Evolutionary conservation across 345 rosid genomes (phyloP).

Genomic region (Heritiera fomes): DNA sequence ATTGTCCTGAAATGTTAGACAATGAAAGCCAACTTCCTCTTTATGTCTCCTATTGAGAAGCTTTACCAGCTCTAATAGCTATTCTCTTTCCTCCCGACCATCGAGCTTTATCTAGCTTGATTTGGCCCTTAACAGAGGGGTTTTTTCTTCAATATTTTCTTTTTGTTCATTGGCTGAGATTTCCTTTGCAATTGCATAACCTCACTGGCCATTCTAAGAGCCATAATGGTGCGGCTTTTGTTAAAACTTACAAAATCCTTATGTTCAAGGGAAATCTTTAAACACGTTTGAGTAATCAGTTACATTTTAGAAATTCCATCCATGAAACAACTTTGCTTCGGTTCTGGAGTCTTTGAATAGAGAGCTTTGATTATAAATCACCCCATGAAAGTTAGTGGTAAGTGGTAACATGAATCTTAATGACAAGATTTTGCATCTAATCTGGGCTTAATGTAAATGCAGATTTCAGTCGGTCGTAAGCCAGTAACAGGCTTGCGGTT

Average conservation of each 20-base stretch:
- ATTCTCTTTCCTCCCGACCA: not conserved
- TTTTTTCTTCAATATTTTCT: not conserved
- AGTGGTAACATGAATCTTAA: not conserved
- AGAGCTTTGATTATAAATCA: not conserved
- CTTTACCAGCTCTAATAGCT: not conserved
- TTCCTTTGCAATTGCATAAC: not conserved
- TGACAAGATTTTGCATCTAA: conserved; percentile 16
- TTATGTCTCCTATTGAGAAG: not conserved
- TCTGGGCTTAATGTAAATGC: conserved; percentile 26
- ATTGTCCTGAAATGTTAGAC: not conserved
- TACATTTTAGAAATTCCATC: not conserved
- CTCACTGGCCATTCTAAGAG: not conserved
- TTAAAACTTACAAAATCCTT: not conserved
- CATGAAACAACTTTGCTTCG: not conserved
- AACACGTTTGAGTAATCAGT: not conserved
- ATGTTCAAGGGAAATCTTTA: not conserved
- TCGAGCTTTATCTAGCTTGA: not conserved
- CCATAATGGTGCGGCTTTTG: not conserved
- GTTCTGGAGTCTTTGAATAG: not conserved
- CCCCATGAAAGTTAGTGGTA: not conserved
- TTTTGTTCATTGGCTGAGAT: not conserved
- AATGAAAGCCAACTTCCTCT: not conserved
- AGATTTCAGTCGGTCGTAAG: conserved; percentile 72
- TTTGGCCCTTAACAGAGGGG: not conserved
- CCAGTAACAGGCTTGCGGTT: conserved; percentile 68